phyloP scores from a whole-genome alignment of 768 basidiomycete genomes.

The Leccinellum rugosiceps region DNA sequence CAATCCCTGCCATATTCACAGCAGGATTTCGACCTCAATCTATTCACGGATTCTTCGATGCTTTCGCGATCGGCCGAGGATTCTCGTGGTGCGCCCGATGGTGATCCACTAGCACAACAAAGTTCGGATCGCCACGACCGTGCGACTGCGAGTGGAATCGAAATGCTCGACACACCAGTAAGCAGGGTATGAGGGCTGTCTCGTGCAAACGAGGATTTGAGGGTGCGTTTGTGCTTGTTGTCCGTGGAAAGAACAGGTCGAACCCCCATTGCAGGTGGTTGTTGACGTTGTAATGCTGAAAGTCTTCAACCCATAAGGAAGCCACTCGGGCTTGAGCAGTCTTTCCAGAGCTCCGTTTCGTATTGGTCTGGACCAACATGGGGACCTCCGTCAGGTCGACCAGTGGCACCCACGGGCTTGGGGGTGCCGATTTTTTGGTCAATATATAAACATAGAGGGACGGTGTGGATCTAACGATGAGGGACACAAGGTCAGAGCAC shows the following conservation, averaged over 20 bases:
- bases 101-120: neutral
- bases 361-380: neutral
- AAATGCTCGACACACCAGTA: neutral
- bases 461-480: neutral
- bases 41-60: neutral
- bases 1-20: neutral
- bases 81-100: neutral
- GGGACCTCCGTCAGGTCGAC: neutral
- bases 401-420: neutral
- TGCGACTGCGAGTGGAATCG: neutral
- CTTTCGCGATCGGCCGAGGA: neutral
- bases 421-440: neutral
- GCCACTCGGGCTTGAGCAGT: neutral
- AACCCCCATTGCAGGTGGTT: neutral
- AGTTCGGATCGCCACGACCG: neutral
- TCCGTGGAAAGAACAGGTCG: neutral
- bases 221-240: neutral
- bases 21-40: neutral
- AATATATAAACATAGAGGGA: no score
- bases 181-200: neutral
- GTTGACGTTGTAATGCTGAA: neutral
- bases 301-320: neutral
- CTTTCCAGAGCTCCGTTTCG: no score
- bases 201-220: neutral
- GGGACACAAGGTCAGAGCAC: neutral